phyloP scores from a whole-genome alignment of 768 basidiomycete species.

The Ramaria sp. region DNA sequence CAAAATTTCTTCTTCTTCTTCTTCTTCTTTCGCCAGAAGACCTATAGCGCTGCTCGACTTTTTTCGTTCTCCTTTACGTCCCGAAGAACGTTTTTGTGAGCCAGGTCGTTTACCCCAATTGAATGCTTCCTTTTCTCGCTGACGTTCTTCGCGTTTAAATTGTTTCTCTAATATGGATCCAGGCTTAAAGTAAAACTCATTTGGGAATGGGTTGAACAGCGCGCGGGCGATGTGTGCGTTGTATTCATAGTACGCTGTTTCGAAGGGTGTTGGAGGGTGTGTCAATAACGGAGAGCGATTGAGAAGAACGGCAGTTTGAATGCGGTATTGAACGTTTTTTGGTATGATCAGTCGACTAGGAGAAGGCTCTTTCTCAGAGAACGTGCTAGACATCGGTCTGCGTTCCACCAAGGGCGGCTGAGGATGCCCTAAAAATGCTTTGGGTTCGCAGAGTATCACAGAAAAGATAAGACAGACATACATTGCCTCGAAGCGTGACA shows the following conservation, averaged over 20 bases:
- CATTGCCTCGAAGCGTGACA: background rate
- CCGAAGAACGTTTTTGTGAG: slow-evolving; percentile 33
- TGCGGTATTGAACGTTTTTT: slow-evolving; percentile 15
- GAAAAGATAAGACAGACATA: background rate
- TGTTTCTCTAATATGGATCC: slow-evolving; percentile 77
- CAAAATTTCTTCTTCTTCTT: slow-evolving; percentile 52
- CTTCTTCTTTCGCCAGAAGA: slow-evolving; percentile 33
- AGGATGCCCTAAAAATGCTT: background rate
- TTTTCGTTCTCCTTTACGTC: slow-evolving; percentile 30
- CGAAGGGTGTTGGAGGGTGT: slow-evolving; percentile 59
- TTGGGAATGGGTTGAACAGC: slow-evolving; percentile 78
- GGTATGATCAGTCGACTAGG: slow-evolving; percentile 27
- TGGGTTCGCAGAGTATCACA: background rate
- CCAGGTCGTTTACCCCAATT: slow-evolving; percentile 31
- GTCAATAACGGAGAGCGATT: slow-evolving; percentile 73
- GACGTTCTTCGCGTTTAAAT: slow-evolving; percentile 65
- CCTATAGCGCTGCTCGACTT: background rate
- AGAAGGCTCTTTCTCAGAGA: slow-evolving; percentile 24
- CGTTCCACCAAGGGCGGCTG: background rate
- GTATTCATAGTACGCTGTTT: slow-evolving; percentile 75
- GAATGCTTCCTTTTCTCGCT: slow-evolving; percentile 57
- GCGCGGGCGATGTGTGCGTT: slow-evolving; percentile 75
- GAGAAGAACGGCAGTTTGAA: slow-evolving; percentile 48
- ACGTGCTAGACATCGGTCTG: background rate
- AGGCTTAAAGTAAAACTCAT: slow-evolving; percentile 89